A percentile compares a stretch with the other conserved stretches of the same genome.
Conservation (phyloP, 2,329 filamentous ascomycete species). For the Aspergillus neoniger region DNA sequence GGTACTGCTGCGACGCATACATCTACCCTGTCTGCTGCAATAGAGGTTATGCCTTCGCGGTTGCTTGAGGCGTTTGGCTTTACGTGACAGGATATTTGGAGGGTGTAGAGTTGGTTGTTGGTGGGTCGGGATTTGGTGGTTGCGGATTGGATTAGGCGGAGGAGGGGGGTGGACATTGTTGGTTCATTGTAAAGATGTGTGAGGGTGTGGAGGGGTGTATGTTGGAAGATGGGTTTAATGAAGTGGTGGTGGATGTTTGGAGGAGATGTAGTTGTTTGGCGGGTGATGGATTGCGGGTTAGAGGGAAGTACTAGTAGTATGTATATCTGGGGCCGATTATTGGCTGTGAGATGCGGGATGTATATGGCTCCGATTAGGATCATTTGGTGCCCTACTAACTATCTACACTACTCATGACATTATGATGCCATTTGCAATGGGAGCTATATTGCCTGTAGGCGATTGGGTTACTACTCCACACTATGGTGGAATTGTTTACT, state of each 20-base stretch:
- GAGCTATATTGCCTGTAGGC: too few species aligned
- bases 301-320: background rate
- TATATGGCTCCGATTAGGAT: background rate
- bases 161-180: conserved; percentile 10
- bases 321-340: background rate
- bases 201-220: background rate
- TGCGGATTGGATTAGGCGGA: conserved; percentile 17
- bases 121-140: conserved; percentile 11
- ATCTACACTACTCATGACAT: too few species aligned
- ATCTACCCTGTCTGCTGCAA: conserved; percentile 61
- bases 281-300: background rate
- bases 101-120: conserved; percentile 30
- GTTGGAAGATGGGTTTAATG: background rate
- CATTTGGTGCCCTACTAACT: background rate
- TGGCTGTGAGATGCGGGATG: background rate
- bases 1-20: conserved; percentile 67
- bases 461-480: too few species aligned
- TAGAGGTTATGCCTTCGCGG: conserved; percentile 61
- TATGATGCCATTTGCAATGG: too few species aligned
- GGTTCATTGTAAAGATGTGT: background rate
- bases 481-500: too few species aligned
- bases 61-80: conserved; percentile 65
- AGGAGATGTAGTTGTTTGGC: background rate
- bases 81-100: conserved; percentile 67
- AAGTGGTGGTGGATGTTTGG: background rate